Base-by-base conservation (phyloP, 2,329 filamentous ascomycete species). In the Pyrenophora tritici-repentis region DNA sequence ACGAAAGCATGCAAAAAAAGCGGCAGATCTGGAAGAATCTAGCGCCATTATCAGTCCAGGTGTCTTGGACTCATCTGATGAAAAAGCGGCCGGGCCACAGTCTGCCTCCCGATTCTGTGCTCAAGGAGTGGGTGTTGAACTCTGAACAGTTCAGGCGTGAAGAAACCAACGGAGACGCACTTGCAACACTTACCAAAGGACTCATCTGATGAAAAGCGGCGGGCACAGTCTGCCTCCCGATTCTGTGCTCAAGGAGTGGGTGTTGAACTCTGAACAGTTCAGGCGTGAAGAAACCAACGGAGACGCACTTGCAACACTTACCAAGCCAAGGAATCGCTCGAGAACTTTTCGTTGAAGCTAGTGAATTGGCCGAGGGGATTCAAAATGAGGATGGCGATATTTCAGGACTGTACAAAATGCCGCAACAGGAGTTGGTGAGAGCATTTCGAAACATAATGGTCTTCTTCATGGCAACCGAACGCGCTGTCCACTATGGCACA, bases 301-400 rank as follows among this genome's bases (percentile, higher is more conserved):
- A 2, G 58, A 53, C 0, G 42, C 35, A 20, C 16, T 63, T 2
- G 40, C 29, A 6, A 57, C 68, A 14, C 49, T 72, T 3, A 56
- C 50, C 2, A 37, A 56, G 53, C 4, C 56, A 45, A 22, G 29
- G 59, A 3, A 42, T 39, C 22, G 54, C 60, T 13, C 47, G 43
- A 8, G 32, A 32, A 1, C 40, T 71, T 6, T 37, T 59, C 3
- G 8, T 42, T 4, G 50, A 61, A 45, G 50, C 58, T 2, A 46
- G 48, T 13, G 62, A 70, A 37, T 58, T 73, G 13, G 53, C 52
- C 1, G 49, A 67, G 10, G 68, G 70, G 1, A 68, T 72, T 4
- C 47, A 47, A n/a, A 59, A 64, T 18, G 59, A 62, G 22, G 50
- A 69, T 4, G 64, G 65, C 1, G 40, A 41, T 1, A 59, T 70